Percentiles rank a stretch among this genome's conserved stretches.
phyloP scores from a whole-genome alignment of 768 basidiomycete genomes.

The Panus rudis region DNA sequence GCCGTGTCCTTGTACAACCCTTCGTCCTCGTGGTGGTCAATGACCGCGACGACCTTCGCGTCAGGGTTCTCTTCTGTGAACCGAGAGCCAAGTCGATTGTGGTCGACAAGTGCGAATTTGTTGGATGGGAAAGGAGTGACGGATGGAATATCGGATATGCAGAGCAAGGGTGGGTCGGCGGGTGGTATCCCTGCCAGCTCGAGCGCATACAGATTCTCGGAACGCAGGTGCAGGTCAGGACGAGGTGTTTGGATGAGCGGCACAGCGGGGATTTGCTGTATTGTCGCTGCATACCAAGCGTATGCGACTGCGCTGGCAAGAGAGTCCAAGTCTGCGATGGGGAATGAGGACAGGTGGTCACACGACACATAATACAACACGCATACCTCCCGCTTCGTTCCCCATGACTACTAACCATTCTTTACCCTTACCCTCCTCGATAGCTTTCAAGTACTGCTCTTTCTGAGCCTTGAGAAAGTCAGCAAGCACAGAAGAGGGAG shows the following conservation, averaged over 20 bases:
- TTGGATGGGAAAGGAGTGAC: constrained; percentile 43
- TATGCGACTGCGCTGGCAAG: constrained; percentile 81
- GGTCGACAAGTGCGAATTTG: constrained; percentile 82
- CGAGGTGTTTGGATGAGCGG: constrained; percentile 68
- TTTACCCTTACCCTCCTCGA: constrained; percentile 36
- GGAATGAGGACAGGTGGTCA: background rate
- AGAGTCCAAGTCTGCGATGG: constrained; percentile 82
- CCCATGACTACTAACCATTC: constrained; percentile 90
- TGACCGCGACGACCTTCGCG: constrained; percentile 59
- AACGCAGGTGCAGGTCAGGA: constrained; percentile 67
- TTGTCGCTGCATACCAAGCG: constrained; percentile 63
- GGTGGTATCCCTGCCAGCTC: constrained; percentile 46
- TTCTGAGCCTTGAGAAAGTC: constrained; percentile 29
- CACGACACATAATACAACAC: background rate
- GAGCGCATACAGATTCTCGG: constrained; percentile 82
- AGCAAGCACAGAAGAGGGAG: constrained; percentile 3
- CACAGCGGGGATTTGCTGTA: constrained; percentile 47
- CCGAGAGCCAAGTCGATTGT: constrained; percentile 58
- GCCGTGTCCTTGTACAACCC: constrained; percentile 50
- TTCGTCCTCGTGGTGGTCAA: constrained; percentile 95
- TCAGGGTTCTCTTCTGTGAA: constrained; percentile 35
- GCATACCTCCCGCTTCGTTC: constrained; percentile 91
- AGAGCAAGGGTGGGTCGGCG: constrained; percentile 51
- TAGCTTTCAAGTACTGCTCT: constrained; percentile 50
- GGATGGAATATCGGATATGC: constrained; percentile 55